Conservation (phyloP, 192 early-diverging fungal species). For the Rhizoclosmatium globosum region DNA sequence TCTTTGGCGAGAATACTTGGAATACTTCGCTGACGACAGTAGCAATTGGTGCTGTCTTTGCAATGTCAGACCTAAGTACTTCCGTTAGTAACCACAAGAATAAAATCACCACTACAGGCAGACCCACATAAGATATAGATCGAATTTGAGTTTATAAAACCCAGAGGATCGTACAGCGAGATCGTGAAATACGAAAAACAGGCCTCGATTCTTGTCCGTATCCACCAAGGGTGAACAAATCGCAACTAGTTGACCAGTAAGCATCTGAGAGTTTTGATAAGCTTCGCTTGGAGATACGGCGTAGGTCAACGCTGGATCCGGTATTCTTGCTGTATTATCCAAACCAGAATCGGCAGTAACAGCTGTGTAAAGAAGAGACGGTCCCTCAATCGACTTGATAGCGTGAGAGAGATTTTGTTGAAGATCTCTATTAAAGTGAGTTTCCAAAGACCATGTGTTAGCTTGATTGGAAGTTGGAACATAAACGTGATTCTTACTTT, state of each 20-base stretch:
- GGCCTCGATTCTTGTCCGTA: constrained; percentile 44
- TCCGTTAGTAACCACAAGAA: background rate
- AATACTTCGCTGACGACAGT: background rate
- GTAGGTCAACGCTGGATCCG: no score
- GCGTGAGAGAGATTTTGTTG: background rate
- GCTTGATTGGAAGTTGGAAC: no score
- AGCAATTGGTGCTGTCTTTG: background rate
- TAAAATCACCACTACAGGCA: constrained; percentile 8
- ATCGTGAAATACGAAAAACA: constrained; percentile 60
- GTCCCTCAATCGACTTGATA: background rate
- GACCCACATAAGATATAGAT: constrained; percentile 25
- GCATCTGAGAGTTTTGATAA: no score
- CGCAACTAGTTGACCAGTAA: constrained; percentile 38
- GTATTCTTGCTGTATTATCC: no score
- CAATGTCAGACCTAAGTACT: background rate
- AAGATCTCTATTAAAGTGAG: constrained; percentile 4
- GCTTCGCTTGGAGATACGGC: no score
- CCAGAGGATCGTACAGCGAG: constrained; percentile 55
- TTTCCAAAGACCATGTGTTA: no score
- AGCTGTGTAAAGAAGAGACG: background rate
- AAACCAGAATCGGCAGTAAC: no score
- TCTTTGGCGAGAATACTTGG: no score
- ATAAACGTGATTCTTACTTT: no score
- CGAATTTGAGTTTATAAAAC: constrained; percentile 48
- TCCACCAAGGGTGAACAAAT: constrained; percentile 30